Evolutionary conservation across 1,139 yeast species (phyloP).

Genomic region (Scheffersomyces quercinus): DNA sequence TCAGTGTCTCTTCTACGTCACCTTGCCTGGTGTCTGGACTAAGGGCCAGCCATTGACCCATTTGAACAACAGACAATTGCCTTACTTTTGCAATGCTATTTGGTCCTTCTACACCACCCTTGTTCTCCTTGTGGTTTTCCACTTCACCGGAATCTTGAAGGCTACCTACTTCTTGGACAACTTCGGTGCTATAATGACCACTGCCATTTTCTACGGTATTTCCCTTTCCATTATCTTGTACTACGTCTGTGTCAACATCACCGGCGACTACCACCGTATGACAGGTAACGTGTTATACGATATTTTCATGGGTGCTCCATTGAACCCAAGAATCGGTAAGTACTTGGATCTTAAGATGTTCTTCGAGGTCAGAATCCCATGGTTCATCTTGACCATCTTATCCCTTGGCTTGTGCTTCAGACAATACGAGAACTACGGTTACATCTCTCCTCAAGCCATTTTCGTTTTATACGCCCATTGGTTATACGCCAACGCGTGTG

Average conservation of each 20-base stretch:
- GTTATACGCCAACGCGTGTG: constrained; percentile 94
- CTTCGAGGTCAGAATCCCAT: constrained; percentile 94
- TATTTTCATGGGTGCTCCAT: constrained; percentile 94
- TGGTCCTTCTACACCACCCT: constrained; percentile 76
- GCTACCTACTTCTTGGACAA: constrained; percentile 72
- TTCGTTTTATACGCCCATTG: constrained; percentile 83
- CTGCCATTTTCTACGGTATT: constrained; percentile 80
- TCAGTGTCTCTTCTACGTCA: constrained; percentile 76
- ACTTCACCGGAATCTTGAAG: constrained; percentile 71
- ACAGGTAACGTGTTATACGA: constrained; percentile 90
- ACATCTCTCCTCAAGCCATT: constrained; percentile 72
- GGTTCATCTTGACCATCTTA: constrained; percentile 86
- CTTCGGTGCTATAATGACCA: constrained; percentile 91
- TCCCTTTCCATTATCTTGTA: constrained; percentile 63
- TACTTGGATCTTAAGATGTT: constrained; percentile 90
- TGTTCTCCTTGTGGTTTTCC: constrained; percentile 58
- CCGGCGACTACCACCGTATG: constrained; percentile 82
- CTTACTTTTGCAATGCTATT: constrained; percentile 91
- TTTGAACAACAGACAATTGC: constrained; percentile 73
- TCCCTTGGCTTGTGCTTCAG: constrained; percentile 72
- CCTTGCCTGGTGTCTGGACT: constrained; percentile 94
- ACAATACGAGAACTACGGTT: constrained; percentile 82
- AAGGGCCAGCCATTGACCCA: constrained; percentile 92
- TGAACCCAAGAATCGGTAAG: constrained; percentile 92
- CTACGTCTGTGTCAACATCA: constrained; percentile 60